phyloP scores from a whole-genome alignment of 2,329 filamentous ascomycete genomes.

The Microsporum canis region DNA sequence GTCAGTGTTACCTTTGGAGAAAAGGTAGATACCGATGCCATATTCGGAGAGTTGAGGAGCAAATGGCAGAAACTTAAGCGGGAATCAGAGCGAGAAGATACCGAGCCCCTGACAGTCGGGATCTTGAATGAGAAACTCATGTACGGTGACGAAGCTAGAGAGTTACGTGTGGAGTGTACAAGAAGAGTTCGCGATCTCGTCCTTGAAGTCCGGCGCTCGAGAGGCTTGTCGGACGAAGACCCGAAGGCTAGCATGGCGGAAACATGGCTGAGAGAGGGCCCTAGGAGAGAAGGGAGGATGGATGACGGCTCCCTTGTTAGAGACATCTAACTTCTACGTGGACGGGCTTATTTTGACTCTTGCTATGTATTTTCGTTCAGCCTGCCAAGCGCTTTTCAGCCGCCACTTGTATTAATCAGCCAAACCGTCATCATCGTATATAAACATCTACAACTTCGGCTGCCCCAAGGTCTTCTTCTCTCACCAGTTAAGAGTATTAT shows the following conservation, averaged over 20 bases:
- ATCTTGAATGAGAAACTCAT: conserved; percentile 55
- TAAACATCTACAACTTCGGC: not conserved
- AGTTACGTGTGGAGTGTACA: conserved; percentile 69
- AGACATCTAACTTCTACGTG: conserved; percentile 36
- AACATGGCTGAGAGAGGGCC: conserved; percentile 59
- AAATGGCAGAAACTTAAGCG: conserved; percentile 61
- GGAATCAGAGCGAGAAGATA: conserved; percentile 34
- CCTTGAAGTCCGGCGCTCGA: conserved; percentile 58
- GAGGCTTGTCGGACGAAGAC: conserved; percentile 71
- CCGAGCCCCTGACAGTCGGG: conserved; percentile 35
- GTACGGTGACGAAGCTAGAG: conserved; percentile 61
- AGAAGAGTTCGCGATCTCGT: conserved; percentile 67
- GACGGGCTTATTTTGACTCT: conserved; percentile 1
- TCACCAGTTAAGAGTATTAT: not conserved
- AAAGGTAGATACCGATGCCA: conserved; percentile 56
- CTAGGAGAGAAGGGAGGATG: conserved; percentile 45
- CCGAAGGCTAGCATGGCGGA: conserved; percentile 64
- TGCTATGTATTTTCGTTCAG: not conserved
- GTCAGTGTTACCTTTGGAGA: conserved; percentile 71
- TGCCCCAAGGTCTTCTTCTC: not conserved
- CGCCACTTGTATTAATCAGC: not conserved
- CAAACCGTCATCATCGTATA: no score
- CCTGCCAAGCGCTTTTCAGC: not conserved
- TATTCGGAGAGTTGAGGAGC: conserved; percentile 65
- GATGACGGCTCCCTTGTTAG: conserved; percentile 50